Evolutionary conservation across 2,329 filamentous ascomycete genomes (phyloP).

Genomic region (Pseudogymnoascus sp.): DNA sequence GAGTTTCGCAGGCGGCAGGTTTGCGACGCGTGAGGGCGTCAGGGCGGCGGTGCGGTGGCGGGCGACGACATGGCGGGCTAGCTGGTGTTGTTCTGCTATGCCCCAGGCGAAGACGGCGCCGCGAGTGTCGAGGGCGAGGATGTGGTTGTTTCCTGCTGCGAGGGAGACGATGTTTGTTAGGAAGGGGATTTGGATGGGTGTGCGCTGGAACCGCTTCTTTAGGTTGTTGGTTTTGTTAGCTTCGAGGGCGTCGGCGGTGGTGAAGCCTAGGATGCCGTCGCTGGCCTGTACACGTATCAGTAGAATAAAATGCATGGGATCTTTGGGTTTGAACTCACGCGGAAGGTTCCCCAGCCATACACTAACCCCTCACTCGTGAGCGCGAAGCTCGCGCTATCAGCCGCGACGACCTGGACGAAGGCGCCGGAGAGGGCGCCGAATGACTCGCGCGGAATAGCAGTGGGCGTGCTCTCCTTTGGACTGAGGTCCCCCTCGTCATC

Average conservation of each 20-base stretch:
- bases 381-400: conserved; percentile 68
- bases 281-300: background rate
- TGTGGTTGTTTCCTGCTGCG: conserved; percentile 50
- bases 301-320: background rate
- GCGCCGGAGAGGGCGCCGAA: conserved; percentile 36
- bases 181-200: conserved; percentile 44
- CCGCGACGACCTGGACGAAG: conserved; percentile 46
- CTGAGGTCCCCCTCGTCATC: conserved; percentile 55
- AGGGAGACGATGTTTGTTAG: conserved; percentile 48
- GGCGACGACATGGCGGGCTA: conserved; percentile 41
- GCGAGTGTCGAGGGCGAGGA: conserved; percentile 48
- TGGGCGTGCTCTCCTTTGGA: conserved; percentile 60
- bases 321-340: conserved; percentile 37
- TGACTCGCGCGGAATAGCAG: conserved; percentile 46
- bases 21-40: conserved; percentile 27
- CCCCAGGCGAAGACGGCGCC: conserved; percentile 57
- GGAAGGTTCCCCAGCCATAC: conserved; percentile 79
- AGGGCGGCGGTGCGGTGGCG: conserved; percentile 21
- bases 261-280: background rate
- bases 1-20: conserved; percentile 21
- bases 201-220: conserved; percentile 20
- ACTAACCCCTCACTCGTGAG: conserved; percentile 69
- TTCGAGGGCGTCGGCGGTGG: background rate
- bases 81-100: conserved; percentile 58
- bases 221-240: background rate